Conservation (phyloP, 768 basidiomycete genomes). For the Naganishia antarctica region DNA sequence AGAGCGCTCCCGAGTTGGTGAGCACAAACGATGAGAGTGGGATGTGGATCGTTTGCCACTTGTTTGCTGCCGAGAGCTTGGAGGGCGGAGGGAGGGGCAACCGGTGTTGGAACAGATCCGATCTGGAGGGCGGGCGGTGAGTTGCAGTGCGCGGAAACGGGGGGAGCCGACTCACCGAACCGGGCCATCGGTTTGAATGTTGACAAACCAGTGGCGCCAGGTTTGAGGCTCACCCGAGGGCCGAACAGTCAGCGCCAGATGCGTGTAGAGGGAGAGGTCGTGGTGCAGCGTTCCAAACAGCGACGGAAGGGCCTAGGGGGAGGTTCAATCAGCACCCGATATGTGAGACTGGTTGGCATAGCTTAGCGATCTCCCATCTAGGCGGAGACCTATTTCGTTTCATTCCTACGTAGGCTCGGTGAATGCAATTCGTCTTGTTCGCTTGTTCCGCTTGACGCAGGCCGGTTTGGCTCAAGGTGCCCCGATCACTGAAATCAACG, state of each 20-base stretch:
- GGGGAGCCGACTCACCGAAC: slow-evolving; percentile 35
- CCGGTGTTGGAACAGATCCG: slow-evolving; percentile 91
- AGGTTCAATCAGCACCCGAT: too few species aligned
- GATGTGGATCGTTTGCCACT: slow-evolving; percentile 56
- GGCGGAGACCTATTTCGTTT: too few species aligned
- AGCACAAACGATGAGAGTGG: slow-evolving; percentile 61
- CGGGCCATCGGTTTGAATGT: slow-evolving; percentile 79
- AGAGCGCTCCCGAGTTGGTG: slow-evolving; percentile 54
- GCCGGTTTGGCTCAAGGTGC: too few species aligned
- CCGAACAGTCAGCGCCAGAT: slow-evolving; percentile 67
- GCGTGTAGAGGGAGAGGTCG: slow-evolving; percentile 75
- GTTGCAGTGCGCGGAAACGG: neutral
- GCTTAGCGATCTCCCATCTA: too few species aligned
- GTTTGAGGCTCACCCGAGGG: slow-evolving; percentile 29
- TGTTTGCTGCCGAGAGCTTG: slow-evolving; percentile 23
- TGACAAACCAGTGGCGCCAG: slow-evolving; percentile 66
- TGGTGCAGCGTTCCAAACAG: slow-evolving; percentile 80
- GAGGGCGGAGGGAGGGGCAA: slow-evolving; percentile 49
- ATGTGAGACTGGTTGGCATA: too few species aligned
- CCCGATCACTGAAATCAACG: too few species aligned
- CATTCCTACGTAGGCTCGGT: too few species aligned
- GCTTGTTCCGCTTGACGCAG: too few species aligned
- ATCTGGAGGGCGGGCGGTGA: slow-evolving; percentile 49
- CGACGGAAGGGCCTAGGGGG: slow-evolving; percentile 59
- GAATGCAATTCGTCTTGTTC: too few species aligned